phyloP scores from a whole-genome alignment of 2,329 filamentous ascomycete genomes.

The Ophiosphaerella narmari region DNA sequence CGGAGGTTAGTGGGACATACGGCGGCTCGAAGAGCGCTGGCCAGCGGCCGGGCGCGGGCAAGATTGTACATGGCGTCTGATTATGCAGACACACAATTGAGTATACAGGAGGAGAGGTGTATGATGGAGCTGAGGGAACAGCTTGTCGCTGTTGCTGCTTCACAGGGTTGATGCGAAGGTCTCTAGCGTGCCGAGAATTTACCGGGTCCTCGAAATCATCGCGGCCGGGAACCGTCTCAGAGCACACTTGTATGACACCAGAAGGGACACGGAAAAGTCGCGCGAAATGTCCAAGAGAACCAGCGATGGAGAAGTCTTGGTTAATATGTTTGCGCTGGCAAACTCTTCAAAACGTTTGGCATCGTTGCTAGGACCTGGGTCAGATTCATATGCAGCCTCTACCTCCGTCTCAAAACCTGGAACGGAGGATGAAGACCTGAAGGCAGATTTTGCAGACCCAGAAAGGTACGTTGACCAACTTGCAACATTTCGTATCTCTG shows the following conservation, averaged over 20 bases:
- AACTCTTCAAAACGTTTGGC: constrained; percentile 59
- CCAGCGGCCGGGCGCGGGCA: constrained; percentile 74
- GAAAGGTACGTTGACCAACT: constrained; percentile 53
- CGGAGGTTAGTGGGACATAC: constrained; percentile 55
- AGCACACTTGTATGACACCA: constrained; percentile 10
- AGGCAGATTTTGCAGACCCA: constrained; percentile 58
- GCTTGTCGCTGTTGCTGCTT: constrained; percentile 29
- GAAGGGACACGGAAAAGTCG: constrained; percentile 4
- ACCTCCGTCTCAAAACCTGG: constrained; percentile 50
- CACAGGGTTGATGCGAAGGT: constrained; percentile 36
- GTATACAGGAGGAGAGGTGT: constrained; percentile 17
- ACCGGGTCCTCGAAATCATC: constrained; percentile 33
- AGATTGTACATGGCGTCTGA: constrained; percentile 79
- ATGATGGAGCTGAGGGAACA: constrained; percentile 30
- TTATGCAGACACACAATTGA: constrained; percentile 31
- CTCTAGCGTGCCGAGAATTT: constrained; percentile 39
- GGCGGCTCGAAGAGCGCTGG: constrained; percentile 78
- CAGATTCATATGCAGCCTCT: constrained; percentile 38
- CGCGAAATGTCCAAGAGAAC: constrained; percentile 40
- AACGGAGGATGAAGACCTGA: constrained; percentile 57
- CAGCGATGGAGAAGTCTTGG: constrained; percentile 58
- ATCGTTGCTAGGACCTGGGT: constrained; percentile 60
- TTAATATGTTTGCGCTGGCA: constrained; percentile 59
- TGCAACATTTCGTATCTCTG: background rate
- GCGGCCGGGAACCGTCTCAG: constrained; percentile 27